A percentile compares a stretch with the other conserved stretches of the same genome.
Evolutionary conservation across 306 rosid species (phyloP).

Genomic region (Malus fusca): DNA sequence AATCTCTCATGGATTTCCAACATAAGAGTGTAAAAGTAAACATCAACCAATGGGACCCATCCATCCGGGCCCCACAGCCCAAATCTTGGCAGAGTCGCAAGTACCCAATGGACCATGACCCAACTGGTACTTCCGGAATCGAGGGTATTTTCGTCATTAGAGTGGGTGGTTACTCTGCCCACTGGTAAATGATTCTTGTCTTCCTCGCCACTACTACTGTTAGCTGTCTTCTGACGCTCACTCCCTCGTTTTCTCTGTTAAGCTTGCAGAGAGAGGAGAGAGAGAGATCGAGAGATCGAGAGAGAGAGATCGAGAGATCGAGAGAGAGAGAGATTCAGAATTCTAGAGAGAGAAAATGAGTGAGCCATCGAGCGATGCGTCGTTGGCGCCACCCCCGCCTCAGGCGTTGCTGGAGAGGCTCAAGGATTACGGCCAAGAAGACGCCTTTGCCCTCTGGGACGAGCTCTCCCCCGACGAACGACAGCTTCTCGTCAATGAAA

Average conservation of each 20-base stretch:
- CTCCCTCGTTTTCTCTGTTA: neutral
- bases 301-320: neutral
- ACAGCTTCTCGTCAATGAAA: constrained; percentile 70
- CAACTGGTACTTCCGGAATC: neutral
- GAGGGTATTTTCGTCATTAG: neutral
- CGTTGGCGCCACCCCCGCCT: constrained; percentile 38
- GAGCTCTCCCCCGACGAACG: constrained; percentile 84
- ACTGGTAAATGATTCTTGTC: constrained; percentile 8
- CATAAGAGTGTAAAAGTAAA: too few species aligned
- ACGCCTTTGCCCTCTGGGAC: constrained; percentile 84
- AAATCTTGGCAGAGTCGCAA: neutral
- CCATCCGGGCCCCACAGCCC: neutral
- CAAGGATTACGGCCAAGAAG: constrained; percentile 96
- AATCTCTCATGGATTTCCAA: too few species aligned
- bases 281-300: neutral
- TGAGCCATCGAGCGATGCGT: neutral
- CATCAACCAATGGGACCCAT: neutral
- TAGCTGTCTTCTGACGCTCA: constrained; percentile 4
- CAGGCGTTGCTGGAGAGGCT: constrained; percentile 79
- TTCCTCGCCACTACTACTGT: constrained; percentile 5
- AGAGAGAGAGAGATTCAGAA: neutral
- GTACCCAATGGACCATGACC: neutral
- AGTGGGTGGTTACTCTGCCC: neutral
- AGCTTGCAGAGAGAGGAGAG: neutral
- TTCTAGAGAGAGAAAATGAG: constrained; percentile 11